These are phyloP conservation scores for Globomyces pollinis-pini DNA, from an alignment of 192 early-diverging fungal species.

Conservation along the genomic window DNA sequence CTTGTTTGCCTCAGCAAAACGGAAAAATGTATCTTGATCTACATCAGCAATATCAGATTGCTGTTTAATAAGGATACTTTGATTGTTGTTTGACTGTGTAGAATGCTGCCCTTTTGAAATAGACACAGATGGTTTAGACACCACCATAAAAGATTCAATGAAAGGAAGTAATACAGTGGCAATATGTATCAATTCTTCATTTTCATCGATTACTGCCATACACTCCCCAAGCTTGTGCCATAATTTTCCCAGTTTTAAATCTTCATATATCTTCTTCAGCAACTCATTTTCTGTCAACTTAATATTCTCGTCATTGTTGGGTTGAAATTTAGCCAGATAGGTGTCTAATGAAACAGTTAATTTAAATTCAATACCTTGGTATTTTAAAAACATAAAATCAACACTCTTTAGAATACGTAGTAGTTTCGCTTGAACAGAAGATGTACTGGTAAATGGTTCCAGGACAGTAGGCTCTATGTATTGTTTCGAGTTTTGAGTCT, in stretches of 20 bases:
- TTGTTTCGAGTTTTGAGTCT: conserved; percentile 46
- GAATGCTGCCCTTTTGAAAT: conserved; percentile 6
- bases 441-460: conserved; percentile 70
- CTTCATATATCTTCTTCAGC: conserved; percentile 32
- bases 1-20: conserved; percentile 87
- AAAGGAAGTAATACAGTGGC: conserved; percentile 88
- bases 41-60: conserved; percentile 18
- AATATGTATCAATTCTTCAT: conserved; percentile 76
- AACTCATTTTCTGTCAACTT: background rate
- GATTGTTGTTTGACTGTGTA: background rate
- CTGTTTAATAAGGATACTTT: conserved; percentile 5
- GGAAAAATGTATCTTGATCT: conserved; percentile 69
- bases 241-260: conserved; percentile 35
- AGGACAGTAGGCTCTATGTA: conserved; percentile 68
- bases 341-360: background rate
- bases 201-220: conserved; percentile 63
- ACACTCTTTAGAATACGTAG: conserved; percentile 89
- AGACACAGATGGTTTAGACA: conserved; percentile 82
- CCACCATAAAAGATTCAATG: conserved; percentile 97
- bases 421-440: conserved; percentile 86
- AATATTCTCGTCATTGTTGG: no score
- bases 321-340: background rate
- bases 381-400: conserved; percentile 74
- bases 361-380: background rate
- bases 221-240: conserved; percentile 75